These are phyloP conservation scores for Puccinia novopanici DNA, from an alignment of 1,284 basidiomycete species.

Conservation along the genomic window DNA sequence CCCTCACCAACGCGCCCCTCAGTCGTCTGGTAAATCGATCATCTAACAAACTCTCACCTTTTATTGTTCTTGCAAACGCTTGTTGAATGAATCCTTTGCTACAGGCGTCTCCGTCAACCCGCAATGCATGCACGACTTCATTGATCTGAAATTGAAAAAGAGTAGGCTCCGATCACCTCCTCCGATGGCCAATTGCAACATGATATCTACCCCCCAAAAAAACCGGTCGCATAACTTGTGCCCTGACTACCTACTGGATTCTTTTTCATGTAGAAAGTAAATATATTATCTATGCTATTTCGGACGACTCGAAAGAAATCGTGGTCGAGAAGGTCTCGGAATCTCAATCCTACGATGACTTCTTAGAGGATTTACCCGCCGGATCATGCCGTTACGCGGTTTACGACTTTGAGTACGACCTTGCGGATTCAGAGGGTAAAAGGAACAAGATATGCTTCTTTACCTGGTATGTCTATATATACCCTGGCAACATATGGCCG, in stretches of 20 bases:
- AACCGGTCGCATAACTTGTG: neutral
- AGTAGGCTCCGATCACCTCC: conserved; percentile 57
- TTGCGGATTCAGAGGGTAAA: conserved; percentile 73
- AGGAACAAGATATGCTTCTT: conserved; percentile 88
- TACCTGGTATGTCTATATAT: conserved; percentile 67
- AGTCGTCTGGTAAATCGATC: conserved; percentile 10
- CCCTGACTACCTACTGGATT: neutral
- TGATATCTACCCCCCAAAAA: neutral
- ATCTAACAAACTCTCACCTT: neutral
- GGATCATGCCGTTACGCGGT: conserved; percentile 82
- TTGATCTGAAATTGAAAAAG: conserved; percentile 79
- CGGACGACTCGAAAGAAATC: conserved; percentile 71
- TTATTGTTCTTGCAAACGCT: neutral
- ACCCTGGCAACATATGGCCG: neutral
- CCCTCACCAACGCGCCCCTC: neutral
- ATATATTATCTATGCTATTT: conserved; percentile 83
- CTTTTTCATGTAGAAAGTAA: conserved; percentile 63
- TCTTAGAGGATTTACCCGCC: conserved; percentile 75
- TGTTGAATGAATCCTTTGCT: conserved; percentile 60
- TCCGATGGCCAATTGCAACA: neutral
- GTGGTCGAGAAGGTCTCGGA: conserved; percentile 68
- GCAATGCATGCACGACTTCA: conserved; percentile 69
- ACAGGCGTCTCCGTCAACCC: conserved; percentile 73
- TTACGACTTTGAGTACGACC: conserved; percentile 79
- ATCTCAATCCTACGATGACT: conserved; percentile 71